Evolutionary conservation across 176 grass and related monocot genomes (phyloP), one percentile per base, ranked within the genome.

Genomic region (Aegilops bicornis): DNA sequence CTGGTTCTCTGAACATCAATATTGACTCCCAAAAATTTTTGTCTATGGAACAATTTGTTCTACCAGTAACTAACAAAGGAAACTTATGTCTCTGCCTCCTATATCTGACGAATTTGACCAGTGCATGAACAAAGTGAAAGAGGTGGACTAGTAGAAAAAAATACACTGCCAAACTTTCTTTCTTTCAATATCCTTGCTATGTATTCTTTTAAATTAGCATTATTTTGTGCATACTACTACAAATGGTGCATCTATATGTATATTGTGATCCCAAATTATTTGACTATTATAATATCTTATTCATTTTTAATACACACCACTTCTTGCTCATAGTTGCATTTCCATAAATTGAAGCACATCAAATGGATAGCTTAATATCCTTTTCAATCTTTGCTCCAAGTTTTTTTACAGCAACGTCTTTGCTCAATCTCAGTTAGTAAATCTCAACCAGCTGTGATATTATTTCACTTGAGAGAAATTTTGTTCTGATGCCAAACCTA

Each of bases 401-500:
- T 13, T 10, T 73, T 73, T 43, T 24, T 45, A n/a, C 22, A 73
- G 37, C 70, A 25, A 13, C 3, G 43, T 8, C 2, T 73, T 43
- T 25, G 37, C 70, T 73, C n/a, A 15, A 3, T 73, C 39, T 45
- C 39, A 24, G 22, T 73, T 45, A 43, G 11, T 24, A 73, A 73
- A 45, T 14, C 40, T 73, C 70, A 73, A 73, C 39, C 70, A 45
- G n/a, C 70, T 73, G 12, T 45, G 37, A 24, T 73, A 73, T 73
- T 73, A 73, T 73, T 73, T 45, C 22, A 73, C n/a, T 73, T 45
- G 5, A 73, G n/a, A 73, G 22, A 25, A 73, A 73, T 23, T 15
- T 43, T 73, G 39, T 73, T 42, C 39, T 45, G 70, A 73, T 73
- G 70, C n/a, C 39, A 73, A 73, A 45, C 39, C 70, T 73, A 73